These are phyloP conservation scores for Hemileia vastatrix DNA, from an alignment of 1,284 basidiomycete species.

Conservation along the genomic window DNA sequence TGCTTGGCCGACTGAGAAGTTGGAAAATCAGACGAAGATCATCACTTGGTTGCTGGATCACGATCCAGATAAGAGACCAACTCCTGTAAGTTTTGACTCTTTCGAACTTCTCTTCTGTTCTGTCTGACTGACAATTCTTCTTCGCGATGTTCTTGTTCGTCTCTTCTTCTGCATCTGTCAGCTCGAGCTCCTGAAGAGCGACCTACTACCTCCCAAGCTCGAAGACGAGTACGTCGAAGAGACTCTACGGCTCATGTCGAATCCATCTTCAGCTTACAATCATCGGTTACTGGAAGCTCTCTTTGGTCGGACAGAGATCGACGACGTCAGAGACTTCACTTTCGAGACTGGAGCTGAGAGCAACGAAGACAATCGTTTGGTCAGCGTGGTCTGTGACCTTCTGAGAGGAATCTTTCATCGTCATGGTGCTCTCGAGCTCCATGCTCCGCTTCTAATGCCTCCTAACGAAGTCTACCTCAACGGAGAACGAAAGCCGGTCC, in stretches of 20 bases:
- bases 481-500: conserved; percentile 37
- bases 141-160: too few relatives aligned
- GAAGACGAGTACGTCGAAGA: conserved; percentile 46
- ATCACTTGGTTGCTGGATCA: conserved; percentile 75
- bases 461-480: too few relatives aligned
- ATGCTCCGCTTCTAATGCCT: conserved; percentile 42
- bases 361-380: conserved; percentile 39
- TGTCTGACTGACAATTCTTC: too few relatives aligned
- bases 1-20: conserved; percentile 58
- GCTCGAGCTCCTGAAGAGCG: conserved; percentile 43
- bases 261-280: conserved; percentile 40
- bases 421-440: conserved; percentile 42
- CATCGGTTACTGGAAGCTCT: conserved; percentile 42
- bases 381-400: conserved; percentile 38
- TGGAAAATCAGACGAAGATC: conserved; percentile 53
- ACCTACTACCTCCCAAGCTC: conserved; percentile 44
- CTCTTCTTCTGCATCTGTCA: background rate
- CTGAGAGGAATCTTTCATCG: conserved; percentile 37
- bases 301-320: conserved; percentile 27
- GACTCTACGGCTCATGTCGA: conserved; percentile 40
- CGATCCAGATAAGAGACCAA: conserved; percentile 66
- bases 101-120: too few relatives aligned
- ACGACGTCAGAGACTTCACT: conserved; percentile 42
- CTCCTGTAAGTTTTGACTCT: too few relatives aligned
- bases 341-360: conserved; percentile 43